Conservation (phyloP, 2,329 filamentous ascomycete genomes). For the Fusarium duplospermum region DNA sequence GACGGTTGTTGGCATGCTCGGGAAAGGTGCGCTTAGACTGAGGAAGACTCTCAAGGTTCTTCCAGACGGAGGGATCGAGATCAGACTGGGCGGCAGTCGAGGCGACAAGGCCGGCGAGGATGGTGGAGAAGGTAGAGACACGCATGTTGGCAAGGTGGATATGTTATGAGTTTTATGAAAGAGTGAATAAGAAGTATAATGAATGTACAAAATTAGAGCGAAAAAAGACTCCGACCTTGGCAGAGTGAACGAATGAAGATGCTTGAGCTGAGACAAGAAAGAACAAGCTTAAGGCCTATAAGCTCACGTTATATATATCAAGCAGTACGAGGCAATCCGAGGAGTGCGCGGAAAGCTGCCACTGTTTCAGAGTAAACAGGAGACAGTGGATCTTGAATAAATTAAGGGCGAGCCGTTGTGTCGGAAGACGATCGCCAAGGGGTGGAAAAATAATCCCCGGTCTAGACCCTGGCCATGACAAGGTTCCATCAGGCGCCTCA, state of each 20-base stretch:
- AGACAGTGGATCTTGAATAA: background rate
- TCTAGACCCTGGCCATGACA: background rate
- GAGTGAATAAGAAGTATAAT: background rate
- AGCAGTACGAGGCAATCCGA: background rate
- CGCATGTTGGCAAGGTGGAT: conserved; percentile 15
- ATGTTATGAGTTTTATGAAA: background rate
- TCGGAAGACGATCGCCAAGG: background rate
- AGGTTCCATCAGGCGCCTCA: background rate
- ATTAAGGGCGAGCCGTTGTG: background rate
- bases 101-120: conserved; percentile 18
- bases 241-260: conserved; percentile 15
- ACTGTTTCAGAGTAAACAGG: background rate
- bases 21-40: background rate
- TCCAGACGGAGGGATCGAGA: conserved; percentile 33
- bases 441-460: conserved; percentile 9
- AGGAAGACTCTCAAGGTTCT: conserved; percentile 16
- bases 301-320: background rate
- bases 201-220: conserved; percentile 3
- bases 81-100: conserved; percentile 25
- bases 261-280: background rate
- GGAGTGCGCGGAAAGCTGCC: background rate
- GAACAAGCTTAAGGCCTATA: background rate
- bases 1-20: conserved; percentile 20
- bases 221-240: conserved; percentile 9
- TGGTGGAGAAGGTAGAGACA: background rate